These are phyloP conservation scores for Thelonectria discophora DNA, from an alignment of 2,329 filamentous ascomycete species.

Conservation along the genomic window DNA sequence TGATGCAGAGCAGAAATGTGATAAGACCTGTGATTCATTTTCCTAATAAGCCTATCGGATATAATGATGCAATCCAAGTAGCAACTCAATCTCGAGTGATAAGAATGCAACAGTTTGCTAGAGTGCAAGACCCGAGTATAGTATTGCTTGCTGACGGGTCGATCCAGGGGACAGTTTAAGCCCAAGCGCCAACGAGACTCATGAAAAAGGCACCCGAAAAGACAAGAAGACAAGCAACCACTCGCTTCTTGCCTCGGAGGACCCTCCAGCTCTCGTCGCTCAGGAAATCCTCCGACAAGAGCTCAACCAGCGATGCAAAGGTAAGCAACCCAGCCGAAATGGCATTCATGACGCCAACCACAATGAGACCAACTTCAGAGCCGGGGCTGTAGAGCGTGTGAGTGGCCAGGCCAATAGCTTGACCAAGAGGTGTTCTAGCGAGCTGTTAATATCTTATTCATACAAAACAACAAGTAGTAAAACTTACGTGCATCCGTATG, in stretches of 20 bases:
- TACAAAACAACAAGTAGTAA: too few species aligned
- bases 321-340: slow-evolving; percentile 76
- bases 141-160: too few species aligned
- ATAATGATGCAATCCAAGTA: too few species aligned
- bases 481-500: slow-evolving; percentile 64
- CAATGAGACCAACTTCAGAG: slow-evolving; percentile 71
- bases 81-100: too few species aligned
- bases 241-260: slow-evolving; percentile 61
- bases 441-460: slow-evolving; percentile 29
- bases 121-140: too few species aligned
- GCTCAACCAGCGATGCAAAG: slow-evolving; percentile 76
- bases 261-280: slow-evolving; percentile 69
- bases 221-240: slow-evolving; percentile 65
- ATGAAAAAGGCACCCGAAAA: slow-evolving; percentile 68
- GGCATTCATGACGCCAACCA: slow-evolving; percentile 79
- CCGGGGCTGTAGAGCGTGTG: slow-evolving; percentile 75
- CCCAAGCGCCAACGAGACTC: slow-evolving; percentile 72
- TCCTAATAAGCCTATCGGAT: too few species aligned
- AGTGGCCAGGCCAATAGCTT: slow-evolving; percentile 75
- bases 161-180: slow-evolving; percentile 48
- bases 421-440: slow-evolving; percentile 72
- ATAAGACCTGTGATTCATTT: not conserved
- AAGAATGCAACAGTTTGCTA: too few species aligned
- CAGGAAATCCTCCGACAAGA: slow-evolving; percentile 76
- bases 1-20: not conserved